Evolutionary conservation across 495 filamentous ascomycete genomes (phyloP), one percentile per base, ranked within the genome.

Genomic region (Pseudevernia furfuracea): DNA sequence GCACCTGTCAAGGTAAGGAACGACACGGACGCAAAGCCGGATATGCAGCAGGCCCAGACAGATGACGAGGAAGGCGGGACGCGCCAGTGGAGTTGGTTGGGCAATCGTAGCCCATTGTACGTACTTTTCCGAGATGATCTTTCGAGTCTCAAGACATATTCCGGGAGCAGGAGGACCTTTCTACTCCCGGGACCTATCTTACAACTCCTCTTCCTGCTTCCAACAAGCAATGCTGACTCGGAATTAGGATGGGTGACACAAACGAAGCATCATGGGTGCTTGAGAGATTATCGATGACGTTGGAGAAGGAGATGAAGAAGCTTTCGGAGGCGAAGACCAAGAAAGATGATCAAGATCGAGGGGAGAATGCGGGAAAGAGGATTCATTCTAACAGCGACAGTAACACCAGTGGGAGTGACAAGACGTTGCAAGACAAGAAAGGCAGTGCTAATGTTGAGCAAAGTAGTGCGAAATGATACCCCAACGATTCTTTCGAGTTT

Each of bases 261-360:
- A 82, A 78, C 60, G 91, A 96, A 72, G 79, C 89, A 12, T 85
- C 92, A 72, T 96, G 91, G 91, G 82, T 96, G 36, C 71, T 96
- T 32, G 84, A 87, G 67, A 80, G 81, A 67, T 72, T 91, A 61
- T 80, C 80, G 48, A 74, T 77, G 60, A 79, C 74, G 62, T 66
- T 91, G 63, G 77, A 80, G 28, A 74, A 78, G 38, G 83, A 84
- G 72, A 71, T 89, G 64, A 77, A 74, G 63, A 66, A 66, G 58
- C 65, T 72, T 25, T 73, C 70, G 62, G 71, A 70, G 38, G 64
- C 52, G 21, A 68, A 69, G 58, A 36, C 21, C 36, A 34, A 63
- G 28, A 55, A 63, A 17, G 61, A 55, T n/a, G 25, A 39, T 23
- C 30, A 53, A 38, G 34, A 46, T 38, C 61, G 58, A 60, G 37